phyloP scores from a whole-genome alignment of 306 rosid genomes.

The Sophora flavescens region DNA sequence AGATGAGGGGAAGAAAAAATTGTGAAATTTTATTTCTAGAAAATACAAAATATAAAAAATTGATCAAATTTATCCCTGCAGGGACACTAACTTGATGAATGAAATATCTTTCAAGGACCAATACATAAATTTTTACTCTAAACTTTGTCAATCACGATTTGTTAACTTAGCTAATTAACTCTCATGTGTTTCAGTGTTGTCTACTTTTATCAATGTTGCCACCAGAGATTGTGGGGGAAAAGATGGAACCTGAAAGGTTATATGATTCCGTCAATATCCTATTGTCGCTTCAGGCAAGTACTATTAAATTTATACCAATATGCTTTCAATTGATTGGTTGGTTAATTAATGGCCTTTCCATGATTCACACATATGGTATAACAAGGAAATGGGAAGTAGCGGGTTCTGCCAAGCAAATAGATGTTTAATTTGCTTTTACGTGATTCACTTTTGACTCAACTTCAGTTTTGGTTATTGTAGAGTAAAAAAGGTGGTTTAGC shows the following conservation, averaged over 20 bases:
- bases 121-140: too few species aligned
- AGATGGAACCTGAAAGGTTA: constrained; percentile 63
- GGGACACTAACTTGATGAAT: too few species aligned
- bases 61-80: too few species aligned
- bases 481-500: constrained; percentile 82
- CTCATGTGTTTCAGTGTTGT: constrained; percentile 61
- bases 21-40: too few species aligned
- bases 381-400: too few species aligned
- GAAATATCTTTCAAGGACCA: too few species aligned
- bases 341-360: not conserved
- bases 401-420: not conserved
- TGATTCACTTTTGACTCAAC: not conserved
- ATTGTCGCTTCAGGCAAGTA: constrained; percentile 68
- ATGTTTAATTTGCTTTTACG: not conserved
- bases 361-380: not conserved
- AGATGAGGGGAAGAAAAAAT: too few species aligned
- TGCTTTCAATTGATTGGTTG: not conserved
- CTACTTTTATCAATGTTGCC: constrained; percentile 66
- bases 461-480: constrained; percentile 38
- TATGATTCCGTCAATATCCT: constrained; percentile 72
- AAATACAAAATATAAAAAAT: too few species aligned
- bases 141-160: not conserved
- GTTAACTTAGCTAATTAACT: not conserved
- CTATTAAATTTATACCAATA: not conserved
- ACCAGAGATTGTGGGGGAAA: constrained; percentile 72